Evolutionary conservation across 202 grass and related monocot genomes (phyloP), one percentile per base, ranked within the genome.

Genomic region (Carex arenaria): DNA sequence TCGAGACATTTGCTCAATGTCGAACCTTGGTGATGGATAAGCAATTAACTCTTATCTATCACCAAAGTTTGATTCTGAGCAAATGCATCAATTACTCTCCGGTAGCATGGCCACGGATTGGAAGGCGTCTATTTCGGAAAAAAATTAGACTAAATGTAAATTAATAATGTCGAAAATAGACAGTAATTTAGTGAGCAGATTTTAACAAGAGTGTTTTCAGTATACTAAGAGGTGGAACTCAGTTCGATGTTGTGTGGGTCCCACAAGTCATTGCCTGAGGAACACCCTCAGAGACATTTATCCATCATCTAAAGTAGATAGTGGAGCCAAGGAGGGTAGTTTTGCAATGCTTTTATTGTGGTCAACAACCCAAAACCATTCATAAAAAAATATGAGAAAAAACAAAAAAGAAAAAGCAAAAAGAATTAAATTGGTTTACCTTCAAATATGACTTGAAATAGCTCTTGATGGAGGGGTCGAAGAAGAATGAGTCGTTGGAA

Each of bases 401-500:
- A 56, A 22, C 1, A 45, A 10, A 52, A 30, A 10, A 22, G 2
- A 28, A 73, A 54, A 80, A 80, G 4, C 4, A 47, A 55, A 82
- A n/a, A 47, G 19, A 28, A 68, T 57, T 18, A 53, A 53, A 43
- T 82, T 51, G 38, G 20, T 61, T 45, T 59, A 95, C 95, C 93
- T 95, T 98, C 65, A 98, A 26, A 85, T 95, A 98, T 64, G 85
- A 90, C 66, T 98, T 98, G 89, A 98, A 98, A 84, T 98, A 95
- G 79, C 90, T 92, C 55, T 87, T 93, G 68, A 98, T 95, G 66
- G 91, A 85, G 1, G 95, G 93, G 61, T 95, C 91, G 49, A 75
- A 95, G 86, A 98, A 98, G 91, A 95, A 98, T 11, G 95, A 95
- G 19, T 98, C 95, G 71, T 95, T 98, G 64, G 95, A 95, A 84